A percentile compares a stretch with the other conserved stretches of the same genome.
These are phyloP conservation scores for Leccinum subfulvum DNA, from an alignment of 1,284 basidiomycete species.

Conservation along the genomic window DNA sequence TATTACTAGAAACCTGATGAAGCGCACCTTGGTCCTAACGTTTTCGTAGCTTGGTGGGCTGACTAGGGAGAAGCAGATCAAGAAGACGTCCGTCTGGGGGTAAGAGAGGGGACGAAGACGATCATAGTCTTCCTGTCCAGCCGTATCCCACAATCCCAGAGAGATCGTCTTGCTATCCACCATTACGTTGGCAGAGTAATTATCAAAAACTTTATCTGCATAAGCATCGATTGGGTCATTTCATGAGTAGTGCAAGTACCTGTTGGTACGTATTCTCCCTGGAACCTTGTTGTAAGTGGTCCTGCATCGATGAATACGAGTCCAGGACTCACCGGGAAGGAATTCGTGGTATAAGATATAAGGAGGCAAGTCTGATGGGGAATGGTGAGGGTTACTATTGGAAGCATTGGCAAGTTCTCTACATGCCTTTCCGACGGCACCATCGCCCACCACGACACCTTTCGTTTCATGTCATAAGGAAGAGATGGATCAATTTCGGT, in stretches of 20 bases:
- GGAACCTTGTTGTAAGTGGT: slow-evolving; percentile 23
- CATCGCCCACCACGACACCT: slow-evolving; percentile 99
- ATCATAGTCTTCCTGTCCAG: slow-evolving; percentile 98
- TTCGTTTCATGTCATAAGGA: slow-evolving; percentile 33
- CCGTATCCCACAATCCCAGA: slow-evolving; percentile 98
- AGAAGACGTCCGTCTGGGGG: slow-evolving; percentile 98
- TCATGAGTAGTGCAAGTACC: slow-evolving; percentile 46
- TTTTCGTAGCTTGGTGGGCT: slow-evolving; percentile 98
- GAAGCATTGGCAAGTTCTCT: slow-evolving; percentile 5
- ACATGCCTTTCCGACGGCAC: slow-evolving; percentile 96
- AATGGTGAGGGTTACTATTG: slow-evolving; percentile 16
- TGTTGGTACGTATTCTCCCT: slow-evolving; percentile 98
- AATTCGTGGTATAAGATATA: slow-evolving; percentile 97
- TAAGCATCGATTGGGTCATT: slow-evolving; percentile 17
- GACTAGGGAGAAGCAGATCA: slow-evolving; percentile 98
- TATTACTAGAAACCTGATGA: slow-evolving; percentile 4
- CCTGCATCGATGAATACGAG: slow-evolving; percentile 2
- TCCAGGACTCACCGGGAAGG: slow-evolving; percentile 73
- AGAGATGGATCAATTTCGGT: slow-evolving; percentile 8
- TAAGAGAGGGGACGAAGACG: slow-evolving; percentile 97
- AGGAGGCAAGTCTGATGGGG: slow-evolving; percentile 83
- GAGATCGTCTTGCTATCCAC: slow-evolving; percentile 99
- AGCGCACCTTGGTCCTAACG: slow-evolving; percentile 88
- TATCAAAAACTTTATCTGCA: slow-evolving; percentile 75
- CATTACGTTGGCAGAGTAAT: slow-evolving; percentile 95